Evolutionary conservation across 106 monocot genomes (phyloP).

Genomic region (Chionographis japonica): DNA sequence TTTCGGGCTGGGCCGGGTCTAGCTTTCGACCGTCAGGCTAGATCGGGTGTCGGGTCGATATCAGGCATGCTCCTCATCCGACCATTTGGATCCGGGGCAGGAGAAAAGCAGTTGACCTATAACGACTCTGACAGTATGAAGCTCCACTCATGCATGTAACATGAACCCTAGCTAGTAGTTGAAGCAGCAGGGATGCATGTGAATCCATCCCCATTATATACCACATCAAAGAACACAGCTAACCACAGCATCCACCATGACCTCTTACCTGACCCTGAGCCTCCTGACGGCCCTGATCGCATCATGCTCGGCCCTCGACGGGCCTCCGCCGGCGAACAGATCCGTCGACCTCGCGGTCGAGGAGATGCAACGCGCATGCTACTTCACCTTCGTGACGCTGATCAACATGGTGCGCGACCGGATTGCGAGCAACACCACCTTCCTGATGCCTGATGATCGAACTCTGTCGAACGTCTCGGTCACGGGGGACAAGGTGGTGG

Average conservation of each 20-base stretch:
- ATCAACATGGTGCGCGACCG: conserved; percentile 18
- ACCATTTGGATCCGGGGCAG: no score
- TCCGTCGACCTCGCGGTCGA: no score
- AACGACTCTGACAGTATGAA: not conserved
- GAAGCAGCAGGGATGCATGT: conserved; percentile 13
- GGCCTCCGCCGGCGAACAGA: no score
- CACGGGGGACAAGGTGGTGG: conserved; percentile 25
- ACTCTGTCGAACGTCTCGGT: conserved; percentile 32
- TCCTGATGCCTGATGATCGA: conserved; percentile 56
- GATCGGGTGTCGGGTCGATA: no score
- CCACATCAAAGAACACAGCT: not conserved
- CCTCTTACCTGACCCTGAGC: not conserved
- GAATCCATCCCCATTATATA: not conserved
- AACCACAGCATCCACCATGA: not conserved
- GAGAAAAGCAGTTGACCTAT: no score
- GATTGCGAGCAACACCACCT: conserved; percentile 45
- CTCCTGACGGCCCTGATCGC: conserved; percentile 15
- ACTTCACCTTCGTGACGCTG: no score
- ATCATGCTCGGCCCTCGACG: no score
- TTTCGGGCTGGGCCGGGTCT: no score
- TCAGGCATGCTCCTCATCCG: no score
- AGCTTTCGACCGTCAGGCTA: no score
- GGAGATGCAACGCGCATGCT: no score
- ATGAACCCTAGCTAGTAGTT: conserved; percentile 8
- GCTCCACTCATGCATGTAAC: not conserved